These are phyloP conservation scores for Fusarium circinatum DNA, from an alignment of 2,329 filamentous ascomycete genomes.

Conservation along the genomic window DNA sequence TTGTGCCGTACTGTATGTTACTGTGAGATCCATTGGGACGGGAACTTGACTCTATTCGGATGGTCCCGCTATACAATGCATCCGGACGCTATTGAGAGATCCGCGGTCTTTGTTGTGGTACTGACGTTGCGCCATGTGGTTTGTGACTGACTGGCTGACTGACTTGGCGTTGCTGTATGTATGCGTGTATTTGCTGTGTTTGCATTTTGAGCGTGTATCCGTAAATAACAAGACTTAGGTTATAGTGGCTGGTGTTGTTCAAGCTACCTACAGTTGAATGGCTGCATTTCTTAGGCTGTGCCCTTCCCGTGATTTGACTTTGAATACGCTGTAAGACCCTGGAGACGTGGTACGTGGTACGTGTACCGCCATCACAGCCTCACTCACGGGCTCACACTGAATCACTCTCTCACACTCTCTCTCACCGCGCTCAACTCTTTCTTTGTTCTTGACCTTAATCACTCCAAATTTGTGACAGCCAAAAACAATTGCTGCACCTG, in stretches of 20 bases:
- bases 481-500: neutral
- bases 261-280: neutral
- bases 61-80: constrained; percentile 30
- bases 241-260: neutral
- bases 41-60: constrained; percentile 17
- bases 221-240: neutral
- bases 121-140: constrained; percentile 14
- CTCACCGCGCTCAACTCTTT: constrained; percentile 13
- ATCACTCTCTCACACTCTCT: neutral
- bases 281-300: neutral
- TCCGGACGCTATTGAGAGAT: constrained; percentile 15
- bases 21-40: constrained; percentile 6
- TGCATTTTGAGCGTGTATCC: neutral
- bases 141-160: neutral
- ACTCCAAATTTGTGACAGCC: neutral
- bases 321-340: neutral
- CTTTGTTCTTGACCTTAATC: constrained; percentile 19
- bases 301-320: neutral
- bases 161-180: constrained; percentile 1
- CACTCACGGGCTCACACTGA: constrained; percentile 9
- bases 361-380: constrained; percentile 36
- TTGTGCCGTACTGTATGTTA: constrained; percentile 11
- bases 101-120: constrained; percentile 17
- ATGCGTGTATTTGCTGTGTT: neutral
- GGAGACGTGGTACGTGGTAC: constrained; percentile 1